Percentiles rank a stretch among this genome's conserved stretches.
phyloP scores from a whole-genome alignment of 192 early-diverging fungal species.

The Coemansia sp. region DNA sequence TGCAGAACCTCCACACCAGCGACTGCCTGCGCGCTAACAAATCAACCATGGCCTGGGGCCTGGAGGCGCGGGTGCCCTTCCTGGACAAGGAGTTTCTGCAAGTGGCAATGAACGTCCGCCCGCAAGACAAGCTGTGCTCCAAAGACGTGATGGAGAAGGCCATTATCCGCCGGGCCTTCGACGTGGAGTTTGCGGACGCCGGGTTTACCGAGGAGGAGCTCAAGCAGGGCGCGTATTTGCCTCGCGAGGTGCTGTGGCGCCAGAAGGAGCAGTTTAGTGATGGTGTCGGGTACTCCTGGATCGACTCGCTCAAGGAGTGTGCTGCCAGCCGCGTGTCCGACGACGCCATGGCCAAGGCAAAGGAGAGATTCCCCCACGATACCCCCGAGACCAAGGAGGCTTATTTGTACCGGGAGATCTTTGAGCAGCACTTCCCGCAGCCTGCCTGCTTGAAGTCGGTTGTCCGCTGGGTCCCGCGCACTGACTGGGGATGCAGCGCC shows the following conservation, averaged over 20 bases:
- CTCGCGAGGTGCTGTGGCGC: conserved; percentile 88
- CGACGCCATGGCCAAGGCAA: conserved; percentile 66
- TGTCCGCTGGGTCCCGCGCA: conserved; percentile 93
- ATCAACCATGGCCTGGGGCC: conserved; percentile 99
- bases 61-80: conserved; percentile 98
- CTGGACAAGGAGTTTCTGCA: conserved; percentile 91
- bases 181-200: conserved; percentile 71
- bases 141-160: conserved; percentile 89
- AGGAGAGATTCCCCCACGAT: conserved; percentile 76
- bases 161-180: conserved; percentile 93
- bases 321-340: conserved; percentile 72
- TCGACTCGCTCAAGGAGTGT: conserved; percentile 86
- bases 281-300: conserved; percentile 98
- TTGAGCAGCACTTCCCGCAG: conserved; percentile 93
- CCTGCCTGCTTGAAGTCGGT: conserved; percentile 85
- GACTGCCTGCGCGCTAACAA: conserved; percentile 99
- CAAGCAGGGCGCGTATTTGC: conserved; percentile 73
- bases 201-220: conserved; percentile 50
- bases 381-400: conserved; percentile 96
- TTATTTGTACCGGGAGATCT: conserved; percentile 89
- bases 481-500: conserved; percentile 97
- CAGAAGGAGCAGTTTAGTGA: conserved; percentile 99
- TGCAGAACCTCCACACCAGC: conserved; percentile 95
- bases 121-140: conserved; percentile 77
- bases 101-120: conserved; percentile 84